phyloP scores from a whole-genome alignment of 2,329 filamentous ascomycete species.

The Phyllosticta paracitricarpa region DNA sequence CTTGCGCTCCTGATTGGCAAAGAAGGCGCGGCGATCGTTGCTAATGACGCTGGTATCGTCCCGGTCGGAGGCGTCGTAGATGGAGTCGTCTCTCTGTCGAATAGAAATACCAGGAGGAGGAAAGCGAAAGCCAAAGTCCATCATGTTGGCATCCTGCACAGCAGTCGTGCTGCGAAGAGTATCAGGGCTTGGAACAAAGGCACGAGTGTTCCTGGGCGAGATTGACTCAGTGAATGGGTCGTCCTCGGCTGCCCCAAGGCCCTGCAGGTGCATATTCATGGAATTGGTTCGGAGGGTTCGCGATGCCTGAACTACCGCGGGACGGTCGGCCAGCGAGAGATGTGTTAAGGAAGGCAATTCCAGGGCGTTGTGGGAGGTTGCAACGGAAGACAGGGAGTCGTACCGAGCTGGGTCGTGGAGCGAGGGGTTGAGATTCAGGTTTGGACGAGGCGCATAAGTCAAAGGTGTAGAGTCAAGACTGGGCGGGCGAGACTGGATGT shows the following conservation, averaged over 20 bases:
- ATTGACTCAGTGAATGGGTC: slow-evolving; percentile 4
- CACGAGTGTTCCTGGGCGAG: background rate
- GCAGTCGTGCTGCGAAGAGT: background rate
- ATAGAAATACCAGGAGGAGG: background rate
- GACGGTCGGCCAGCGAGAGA: background rate
- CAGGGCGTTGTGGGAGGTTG: background rate
- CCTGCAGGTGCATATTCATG: background rate
- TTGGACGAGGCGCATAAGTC: background rate
- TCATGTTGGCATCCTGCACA: background rate
- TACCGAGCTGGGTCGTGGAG: background rate
- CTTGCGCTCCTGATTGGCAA: slow-evolving; percentile 9
- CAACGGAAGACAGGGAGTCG: slow-evolving; percentile 1
- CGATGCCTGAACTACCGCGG: background rate
- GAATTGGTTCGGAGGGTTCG: background rate
- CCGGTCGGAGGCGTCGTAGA: background rate
- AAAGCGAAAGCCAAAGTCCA: slow-evolving; percentile 6
- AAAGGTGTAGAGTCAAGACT: background rate
- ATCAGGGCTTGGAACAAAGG: background rate
- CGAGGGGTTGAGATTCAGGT: background rate
- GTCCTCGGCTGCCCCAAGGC: slow-evolving; percentile 2
- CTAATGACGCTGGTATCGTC: background rate
- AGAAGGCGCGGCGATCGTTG: slow-evolving; percentile 1
- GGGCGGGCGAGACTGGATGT: background rate
- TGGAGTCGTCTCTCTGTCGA: background rate
- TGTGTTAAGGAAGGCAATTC: background rate